These are phyloP conservation scores for Stagonosporopsis chrysanthemi DNA, from an alignment of 2,329 filamentous ascomycete genomes.

Conservation along the genomic window DNA sequence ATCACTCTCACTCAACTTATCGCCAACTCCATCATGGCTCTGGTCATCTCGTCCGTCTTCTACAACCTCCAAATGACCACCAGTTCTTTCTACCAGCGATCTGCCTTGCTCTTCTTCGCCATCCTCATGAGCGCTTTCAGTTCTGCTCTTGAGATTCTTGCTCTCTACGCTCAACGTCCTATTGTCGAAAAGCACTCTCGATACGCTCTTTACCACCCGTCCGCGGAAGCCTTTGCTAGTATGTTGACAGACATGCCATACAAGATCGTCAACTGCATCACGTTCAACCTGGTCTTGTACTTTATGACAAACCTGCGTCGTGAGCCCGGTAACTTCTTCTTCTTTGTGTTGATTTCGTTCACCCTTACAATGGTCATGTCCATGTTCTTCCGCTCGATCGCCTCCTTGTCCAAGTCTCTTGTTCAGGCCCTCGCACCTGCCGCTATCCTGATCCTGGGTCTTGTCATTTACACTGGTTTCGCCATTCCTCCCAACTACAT, in stretches of 20 bases:
- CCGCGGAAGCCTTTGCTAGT: slow-evolving; percentile 84
- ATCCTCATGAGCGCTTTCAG: slow-evolving; percentile 86
- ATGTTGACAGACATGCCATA: slow-evolving; percentile 88
- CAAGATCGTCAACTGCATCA: slow-evolving; percentile 75
- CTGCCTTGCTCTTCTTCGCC: slow-evolving; percentile 85
- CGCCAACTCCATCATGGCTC: slow-evolving; percentile 76
- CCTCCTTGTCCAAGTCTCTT: slow-evolving; percentile 73
- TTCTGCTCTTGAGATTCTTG: slow-evolving; percentile 82
- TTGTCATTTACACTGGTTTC: slow-evolving; percentile 75
- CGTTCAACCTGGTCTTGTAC: slow-evolving; percentile 83
- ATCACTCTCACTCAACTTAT: slow-evolving; percentile 73
- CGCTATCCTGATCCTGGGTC: slow-evolving; percentile 66
- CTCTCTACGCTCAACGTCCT: slow-evolving; percentile 84
- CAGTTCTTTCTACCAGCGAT: slow-evolving; percentile 77
- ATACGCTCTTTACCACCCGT: slow-evolving; percentile 90
- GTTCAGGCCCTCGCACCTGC: slow-evolving; percentile 65
- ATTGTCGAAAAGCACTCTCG: slow-evolving; percentile 90
- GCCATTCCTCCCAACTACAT: slow-evolving; percentile 66
- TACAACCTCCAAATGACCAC: slow-evolving; percentile 74
- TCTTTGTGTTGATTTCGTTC: slow-evolving; percentile 81
- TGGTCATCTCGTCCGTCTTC: slow-evolving; percentile 83
- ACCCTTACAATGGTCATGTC: slow-evolving; percentile 78
- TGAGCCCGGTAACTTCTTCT: slow-evolving; percentile 80
- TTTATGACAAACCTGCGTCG: slow-evolving; percentile 86
- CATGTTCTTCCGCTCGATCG: slow-evolving; percentile 85